Base-by-base conservation (phyloP, 1,284 basidiomycete genomes). In the Ceratobasidium sp. region DNA sequence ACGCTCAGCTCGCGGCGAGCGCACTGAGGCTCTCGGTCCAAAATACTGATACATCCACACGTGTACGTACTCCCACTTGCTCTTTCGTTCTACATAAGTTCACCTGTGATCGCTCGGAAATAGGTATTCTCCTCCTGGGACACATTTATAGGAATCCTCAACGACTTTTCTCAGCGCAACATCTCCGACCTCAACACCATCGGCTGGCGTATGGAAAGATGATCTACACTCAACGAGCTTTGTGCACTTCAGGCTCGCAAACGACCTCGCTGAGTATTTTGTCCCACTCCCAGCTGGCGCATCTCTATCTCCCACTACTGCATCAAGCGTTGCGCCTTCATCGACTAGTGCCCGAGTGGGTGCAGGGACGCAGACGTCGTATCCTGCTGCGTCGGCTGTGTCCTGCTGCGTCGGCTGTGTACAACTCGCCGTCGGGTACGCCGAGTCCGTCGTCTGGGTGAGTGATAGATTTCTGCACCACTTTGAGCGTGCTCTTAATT, bases 101-200 rank as follows among this genome's bases (percentile, higher is more conserved):
- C n/a, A n/a, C n/a, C n/a, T n/a, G n/a, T n/a, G n/a, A 38, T 38
- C 11, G 4, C 35, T 38, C 35, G 35, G 35, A 11, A 38, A 11
- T 11, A 49, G 59, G 59, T 62, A 23, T 62, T 62, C 44, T 62
- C 59, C 11, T 47, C 59, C 8, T 62, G 59, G 59, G 59, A 49
- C 59, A 62, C 59, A 43, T 30, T 62, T 4, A 47, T 2, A 14
- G 47, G 44, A 16, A 62, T 62, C 9, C 43, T 62, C 23, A 47
- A 47, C 11, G 47, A 62, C 44, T 43, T 43, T 16, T 18, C 44
- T 1, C 43, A 32, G 13, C 47, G 18, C 59, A 62, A 62, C 28
- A 14, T 62, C 30, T 47, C 59, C 4, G 46, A 62, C 26, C 59
- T 38, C 35, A 4, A 11, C 21, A 8, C 30, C 47, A 23, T 41